A percentile compares a stretch with the other conserved stretches of the same genome.
These are phyloP conservation scores for Boeremia exigua DNA, from an alignment of 2,329 filamentous ascomycete genomes.

Conservation along the genomic window DNA sequence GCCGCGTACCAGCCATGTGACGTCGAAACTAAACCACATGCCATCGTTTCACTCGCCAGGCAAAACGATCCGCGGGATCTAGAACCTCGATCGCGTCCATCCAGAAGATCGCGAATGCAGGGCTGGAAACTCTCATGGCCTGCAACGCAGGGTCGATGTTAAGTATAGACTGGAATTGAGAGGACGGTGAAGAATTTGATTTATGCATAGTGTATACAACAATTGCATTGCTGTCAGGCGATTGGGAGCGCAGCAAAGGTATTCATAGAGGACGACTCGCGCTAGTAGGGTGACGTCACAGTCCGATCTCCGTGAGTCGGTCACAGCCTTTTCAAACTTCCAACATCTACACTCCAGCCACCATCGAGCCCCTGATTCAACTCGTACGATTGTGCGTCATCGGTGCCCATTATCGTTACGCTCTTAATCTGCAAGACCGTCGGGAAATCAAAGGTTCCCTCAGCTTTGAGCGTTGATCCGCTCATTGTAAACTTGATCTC, in stretches of 20 bases:
- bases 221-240: too few relatives aligned
- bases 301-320: neutral
- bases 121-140: neutral
- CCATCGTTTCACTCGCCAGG: slow-evolving; percentile 1
- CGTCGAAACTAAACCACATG: neutral
- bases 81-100: slow-evolving; percentile 1
- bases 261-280: neutral
- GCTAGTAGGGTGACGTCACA: slow-evolving; percentile 10
- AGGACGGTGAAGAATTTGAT: too few relatives aligned
- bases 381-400: slow-evolving; percentile 27
- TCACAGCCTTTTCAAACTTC: slow-evolving; percentile 10
- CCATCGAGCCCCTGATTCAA: slow-evolving; percentile 30
- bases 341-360: slow-evolving; percentile 30
- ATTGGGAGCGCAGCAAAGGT: too few relatives aligned
- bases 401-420: slow-evolving; percentile 30
- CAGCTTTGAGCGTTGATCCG: slow-evolving; percentile 57
- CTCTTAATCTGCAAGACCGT: slow-evolving; percentile 31
- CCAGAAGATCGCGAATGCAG: neutral
- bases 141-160: too few relatives aligned
- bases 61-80: slow-evolving; percentile 1
- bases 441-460: slow-evolving; percentile 62
- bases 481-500: slow-evolving; percentile 67
- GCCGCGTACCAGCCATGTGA: neutral
- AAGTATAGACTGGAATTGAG: too few relatives aligned
- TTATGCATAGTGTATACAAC: too few relatives aligned